These are phyloP conservation scores for Pyrenochaeta sp. DNA, from an alignment of 2,329 filamentous ascomycete species.

Conservation along the genomic window DNA sequence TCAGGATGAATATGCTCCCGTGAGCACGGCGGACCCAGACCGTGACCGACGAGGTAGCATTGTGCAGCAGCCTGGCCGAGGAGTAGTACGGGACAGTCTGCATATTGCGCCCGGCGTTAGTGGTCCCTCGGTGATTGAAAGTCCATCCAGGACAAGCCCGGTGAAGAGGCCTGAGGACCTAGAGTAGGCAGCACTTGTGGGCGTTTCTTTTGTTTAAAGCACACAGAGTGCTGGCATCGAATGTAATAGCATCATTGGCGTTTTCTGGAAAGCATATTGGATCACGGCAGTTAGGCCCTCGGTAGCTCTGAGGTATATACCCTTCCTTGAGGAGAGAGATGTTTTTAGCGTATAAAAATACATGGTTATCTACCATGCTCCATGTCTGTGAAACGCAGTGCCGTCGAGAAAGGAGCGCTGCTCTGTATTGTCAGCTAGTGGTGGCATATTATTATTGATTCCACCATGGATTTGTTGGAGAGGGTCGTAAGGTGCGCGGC, in stretches of 20 bases:
- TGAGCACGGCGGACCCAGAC: conserved; percentile 42
- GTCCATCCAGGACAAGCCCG: conserved; percentile 46
- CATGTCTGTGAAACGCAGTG: too few species aligned
- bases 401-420: too few species aligned
- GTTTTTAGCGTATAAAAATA: too few species aligned
- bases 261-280: conserved; percentile 5
- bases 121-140: conserved; percentile 26
- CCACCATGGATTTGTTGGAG: too few species aligned
- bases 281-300: neutral
- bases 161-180: conserved; percentile 56
- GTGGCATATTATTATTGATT: too few species aligned
- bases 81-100: conserved; percentile 47
- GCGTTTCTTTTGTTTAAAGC: conserved; percentile 5
- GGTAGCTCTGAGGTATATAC: conserved; percentile 5
- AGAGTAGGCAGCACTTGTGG: conserved; percentile 36
- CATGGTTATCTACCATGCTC: too few species aligned
- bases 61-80: conserved; percentile 27
- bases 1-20: conserved; percentile 49
- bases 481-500: too few species aligned
- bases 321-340: too few species aligned
- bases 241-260: conserved; percentile 27
- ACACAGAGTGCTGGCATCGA: conserved; percentile 7
- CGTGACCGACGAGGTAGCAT: conserved; percentile 24
- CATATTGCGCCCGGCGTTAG: conserved; percentile 41
- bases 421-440: too few species aligned